Base-by-base conservation (phyloP, 495 filamentous ascomycete species). In the Parathielavia hyrcaniae region DNA sequence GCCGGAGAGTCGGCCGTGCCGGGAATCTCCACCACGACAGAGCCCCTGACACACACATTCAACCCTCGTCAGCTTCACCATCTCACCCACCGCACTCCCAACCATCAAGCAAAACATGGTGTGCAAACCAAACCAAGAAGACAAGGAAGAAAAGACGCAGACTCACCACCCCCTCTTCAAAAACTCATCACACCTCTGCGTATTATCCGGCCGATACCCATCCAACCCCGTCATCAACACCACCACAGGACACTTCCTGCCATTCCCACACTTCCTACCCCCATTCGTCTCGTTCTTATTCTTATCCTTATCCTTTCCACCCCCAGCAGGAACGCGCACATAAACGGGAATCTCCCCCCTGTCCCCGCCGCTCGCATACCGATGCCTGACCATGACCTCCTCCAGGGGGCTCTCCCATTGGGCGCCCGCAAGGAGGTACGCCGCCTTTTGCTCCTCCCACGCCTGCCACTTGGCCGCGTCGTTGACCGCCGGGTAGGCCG, bases 1-100 rank as follows among this genome's bases (percentile, higher is more conserved):
- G 87, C 86, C 0, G 87, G 88, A 57, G 80, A 88, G 67, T 92
- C 88, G 3, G 86, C 88, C 1, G 88, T 92, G 0, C 88, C 88
- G 0, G 88, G 88, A 57, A 92, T 88, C 71, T 92, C 88, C 23
- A 82, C 77, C 30, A 88, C 74, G 5, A 90, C 75, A 1, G 68
- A 73, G 23, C 69, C 84, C 83, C 57, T 59, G 50, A 16, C 7
- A 5, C 6, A 11, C n/a, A n/a, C n/a, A n/a, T n/a, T 1, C 19
- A 11, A 5, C 17, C 32, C 35, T 1, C 14, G 39, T 54, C n/a
- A 45, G 38, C 39, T 16, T 40, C 30, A 32, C 13, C 23, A n/a
- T n/a, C 40, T 14, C 19, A 9, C 30, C 30, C 30, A 1, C 26
- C 26, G 26, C 6, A 32, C 23, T 34, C 5, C n/a, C 5, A n/a